phyloP scores from a whole-genome alignment of 768 basidiomycete species.

The Boletus insuetus region DNA sequence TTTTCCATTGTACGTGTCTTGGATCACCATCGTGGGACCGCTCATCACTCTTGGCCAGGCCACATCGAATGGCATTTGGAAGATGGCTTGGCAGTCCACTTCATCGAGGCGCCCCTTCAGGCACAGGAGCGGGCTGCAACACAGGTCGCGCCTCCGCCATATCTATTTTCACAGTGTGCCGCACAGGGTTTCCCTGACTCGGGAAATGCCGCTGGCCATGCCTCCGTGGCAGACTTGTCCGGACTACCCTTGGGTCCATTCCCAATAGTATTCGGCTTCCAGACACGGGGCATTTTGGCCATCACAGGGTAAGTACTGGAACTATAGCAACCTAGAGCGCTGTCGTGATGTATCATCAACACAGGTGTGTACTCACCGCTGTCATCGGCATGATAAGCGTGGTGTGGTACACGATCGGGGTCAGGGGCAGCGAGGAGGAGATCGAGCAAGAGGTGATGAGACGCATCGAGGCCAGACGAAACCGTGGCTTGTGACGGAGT shows the following conservation, averaged over 20 bases:
- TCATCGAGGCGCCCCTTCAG: slow-evolving; percentile 77
- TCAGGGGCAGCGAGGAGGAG: slow-evolving; percentile 72
- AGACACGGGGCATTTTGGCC: slow-evolving; percentile 67
- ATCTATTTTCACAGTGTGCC: slow-evolving; percentile 70
- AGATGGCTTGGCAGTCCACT: slow-evolving; percentile 77
- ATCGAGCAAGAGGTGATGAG: slow-evolving; percentile 66
- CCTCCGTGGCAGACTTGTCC: slow-evolving; percentile 62
- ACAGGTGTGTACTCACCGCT: slow-evolving; percentile 78
- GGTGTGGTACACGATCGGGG: slow-evolving; percentile 85
- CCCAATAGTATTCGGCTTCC: slow-evolving; percentile 72
- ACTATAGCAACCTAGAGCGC: not conserved
- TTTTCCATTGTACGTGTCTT: slow-evolving; percentile 67
- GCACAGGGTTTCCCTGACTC: slow-evolving; percentile 53
- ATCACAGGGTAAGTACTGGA: slow-evolving; percentile 58
- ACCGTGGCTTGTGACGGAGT: slow-evolving; percentile 35
- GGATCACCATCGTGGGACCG: not conserved
- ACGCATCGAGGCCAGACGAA: slow-evolving; percentile 55
- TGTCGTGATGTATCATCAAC: slow-evolving; percentile 10
- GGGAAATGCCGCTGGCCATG: slow-evolving; percentile 88
- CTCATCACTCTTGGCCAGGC: slow-evolving; percentile 37
- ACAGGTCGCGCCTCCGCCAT: slow-evolving; percentile 45
- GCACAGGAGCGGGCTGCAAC: slow-evolving; percentile 52
- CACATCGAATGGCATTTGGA: slow-evolving; percentile 88
- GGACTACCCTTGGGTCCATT: slow-evolving; percentile 69
- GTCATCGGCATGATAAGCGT: slow-evolving; percentile 79